These are phyloP conservation scores for Primulina tabacum DNA, from an alignment of 257 asterid species.

Conservation along the genomic window DNA sequence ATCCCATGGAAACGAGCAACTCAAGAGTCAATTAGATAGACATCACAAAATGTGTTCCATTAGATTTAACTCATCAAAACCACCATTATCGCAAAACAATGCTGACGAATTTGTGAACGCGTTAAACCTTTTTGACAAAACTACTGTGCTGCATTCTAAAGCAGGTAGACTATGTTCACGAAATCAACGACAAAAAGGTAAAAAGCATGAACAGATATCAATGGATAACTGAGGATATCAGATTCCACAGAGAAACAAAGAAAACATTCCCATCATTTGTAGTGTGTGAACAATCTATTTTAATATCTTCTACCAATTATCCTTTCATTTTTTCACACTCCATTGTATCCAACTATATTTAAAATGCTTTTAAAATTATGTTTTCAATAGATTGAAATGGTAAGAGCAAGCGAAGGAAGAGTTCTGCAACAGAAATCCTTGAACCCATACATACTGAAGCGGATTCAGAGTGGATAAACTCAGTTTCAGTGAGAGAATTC, in stretches of 20 bases:
- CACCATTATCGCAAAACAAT: background rate
- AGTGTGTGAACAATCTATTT: background rate
- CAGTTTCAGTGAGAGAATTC: background rate
- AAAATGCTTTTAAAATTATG: too few relatives aligned
- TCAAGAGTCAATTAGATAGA: background rate
- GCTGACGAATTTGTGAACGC: background rate
- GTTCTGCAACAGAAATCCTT: background rate
- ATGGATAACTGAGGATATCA: background rate
- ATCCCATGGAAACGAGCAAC: conserved; percentile 18
- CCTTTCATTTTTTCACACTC: background rate
- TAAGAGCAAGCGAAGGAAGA: background rate
- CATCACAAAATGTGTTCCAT: background rate
- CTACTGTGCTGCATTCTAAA: background rate
- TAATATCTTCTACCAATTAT: background rate
- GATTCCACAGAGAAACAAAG: background rate
- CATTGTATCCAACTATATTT: background rate
- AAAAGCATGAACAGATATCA: background rate
- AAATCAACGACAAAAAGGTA: background rate
- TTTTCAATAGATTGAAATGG: background rate
- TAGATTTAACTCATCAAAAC: background rate
- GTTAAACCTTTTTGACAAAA: background rate
- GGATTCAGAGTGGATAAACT: background rate
- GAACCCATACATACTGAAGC: background rate
- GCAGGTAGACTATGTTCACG: background rate
- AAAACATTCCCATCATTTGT: background rate